Conservation (phyloP, 1,139 yeast genomes). For the Sugiyamaella castrensis region DNA sequence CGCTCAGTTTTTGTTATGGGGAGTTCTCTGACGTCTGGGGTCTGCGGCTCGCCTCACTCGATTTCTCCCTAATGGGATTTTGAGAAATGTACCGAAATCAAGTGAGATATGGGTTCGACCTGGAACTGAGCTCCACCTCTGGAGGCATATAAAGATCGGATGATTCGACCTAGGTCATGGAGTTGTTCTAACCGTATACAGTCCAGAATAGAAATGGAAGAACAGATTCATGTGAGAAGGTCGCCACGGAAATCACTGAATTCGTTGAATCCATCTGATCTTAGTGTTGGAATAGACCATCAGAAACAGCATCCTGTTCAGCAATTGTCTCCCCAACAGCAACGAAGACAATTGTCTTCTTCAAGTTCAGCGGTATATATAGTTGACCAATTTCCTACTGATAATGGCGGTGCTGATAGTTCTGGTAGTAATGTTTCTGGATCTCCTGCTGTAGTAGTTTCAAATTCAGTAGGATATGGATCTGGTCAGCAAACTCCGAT, state of each 20-base stretch:
- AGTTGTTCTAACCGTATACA: too few species aligned
- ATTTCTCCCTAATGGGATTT: too few species aligned
- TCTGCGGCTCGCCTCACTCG: too few species aligned
- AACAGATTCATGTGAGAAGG: constrained; percentile 8
- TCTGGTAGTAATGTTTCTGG: constrained; percentile 1
- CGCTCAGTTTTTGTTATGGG: too few species aligned
- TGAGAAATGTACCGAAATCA: too few species aligned
- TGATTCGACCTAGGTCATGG: too few species aligned
- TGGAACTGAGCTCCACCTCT: too few species aligned
- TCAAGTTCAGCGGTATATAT: background rate
- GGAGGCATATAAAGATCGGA: too few species aligned
- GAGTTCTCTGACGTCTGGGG: too few species aligned
- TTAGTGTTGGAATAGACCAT: background rate
- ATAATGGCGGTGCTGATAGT: background rate
- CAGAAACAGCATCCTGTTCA: background rate
- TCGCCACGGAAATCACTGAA: constrained; percentile 11
- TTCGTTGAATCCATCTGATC: constrained; percentile 8
- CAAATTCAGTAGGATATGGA: constrained; percentile 1
- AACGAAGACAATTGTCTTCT: background rate
- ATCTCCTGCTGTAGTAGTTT: constrained; percentile 10
- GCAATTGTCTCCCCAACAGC: background rate
- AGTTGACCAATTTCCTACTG: background rate
- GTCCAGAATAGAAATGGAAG: constrained; percentile 3
- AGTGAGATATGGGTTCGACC: too few species aligned
- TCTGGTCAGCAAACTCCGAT: background rate